Conservation (phyloP, 2,329 filamentous ascomycete species). For the Nigrospora sphaerica region DNA sequence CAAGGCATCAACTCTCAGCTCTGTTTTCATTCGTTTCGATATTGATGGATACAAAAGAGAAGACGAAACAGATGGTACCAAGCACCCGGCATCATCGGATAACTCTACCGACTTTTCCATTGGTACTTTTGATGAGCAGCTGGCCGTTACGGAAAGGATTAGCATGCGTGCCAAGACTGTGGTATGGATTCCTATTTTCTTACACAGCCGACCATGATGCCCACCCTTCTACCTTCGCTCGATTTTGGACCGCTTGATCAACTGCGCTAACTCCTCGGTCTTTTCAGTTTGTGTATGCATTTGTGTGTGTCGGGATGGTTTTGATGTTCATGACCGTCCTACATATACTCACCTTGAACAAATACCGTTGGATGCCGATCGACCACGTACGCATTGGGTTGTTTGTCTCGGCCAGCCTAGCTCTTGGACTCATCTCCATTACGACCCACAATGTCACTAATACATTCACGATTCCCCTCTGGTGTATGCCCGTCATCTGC, state of each 20-base stretch:
- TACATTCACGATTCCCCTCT: no score
- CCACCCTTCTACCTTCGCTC: background rate
- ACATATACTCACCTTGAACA: constrained; percentile 8
- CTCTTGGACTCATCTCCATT: constrained; percentile 10
- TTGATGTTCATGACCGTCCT: constrained; percentile 16
- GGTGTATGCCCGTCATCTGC: no score
- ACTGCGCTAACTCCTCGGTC: no score
- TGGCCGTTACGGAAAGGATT: background rate
- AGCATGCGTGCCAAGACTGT: background rate
- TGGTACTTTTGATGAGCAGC: constrained; percentile 6
- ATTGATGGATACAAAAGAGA: no score
- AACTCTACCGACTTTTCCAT: constrained; percentile 6
- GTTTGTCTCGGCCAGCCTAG: constrained; percentile 9
- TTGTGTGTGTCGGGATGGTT: constrained; percentile 9
- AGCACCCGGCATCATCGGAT: no score
- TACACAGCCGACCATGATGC: background rate
- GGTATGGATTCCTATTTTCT: no score
- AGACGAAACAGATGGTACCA: no score
- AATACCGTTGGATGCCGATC: constrained; percentile 14
- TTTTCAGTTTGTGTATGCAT: constrained; percentile 2
- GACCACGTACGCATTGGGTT: constrained; percentile 10
- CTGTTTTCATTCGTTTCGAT: no score
- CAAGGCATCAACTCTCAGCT: no score
- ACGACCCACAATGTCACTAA: no score
- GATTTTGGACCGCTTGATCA: no score